Evolutionary conservation across 1,284 basidiomycete species (phyloP).

Genomic region (Mycosarcoma mackinlayi): DNA sequence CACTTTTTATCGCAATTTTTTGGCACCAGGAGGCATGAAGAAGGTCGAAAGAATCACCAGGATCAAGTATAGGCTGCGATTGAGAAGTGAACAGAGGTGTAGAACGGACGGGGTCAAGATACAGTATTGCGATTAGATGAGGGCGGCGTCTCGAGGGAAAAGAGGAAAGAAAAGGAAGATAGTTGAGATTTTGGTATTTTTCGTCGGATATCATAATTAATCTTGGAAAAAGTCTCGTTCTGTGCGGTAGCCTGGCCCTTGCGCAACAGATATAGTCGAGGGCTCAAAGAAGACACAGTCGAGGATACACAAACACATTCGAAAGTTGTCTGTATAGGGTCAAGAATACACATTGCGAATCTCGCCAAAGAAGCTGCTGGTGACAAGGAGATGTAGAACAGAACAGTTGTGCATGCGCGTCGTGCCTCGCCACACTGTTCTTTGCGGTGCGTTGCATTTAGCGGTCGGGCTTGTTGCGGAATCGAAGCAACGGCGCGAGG

Average conservation of each 20-base stretch:
- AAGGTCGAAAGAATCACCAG: too few species aligned
- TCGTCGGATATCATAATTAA: background rate
- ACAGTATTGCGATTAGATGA: background rate
- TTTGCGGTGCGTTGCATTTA: conserved; percentile 9
- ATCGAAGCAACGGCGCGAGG: conserved; percentile 83
- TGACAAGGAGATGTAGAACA: background rate
- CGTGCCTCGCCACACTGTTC: too few species aligned
- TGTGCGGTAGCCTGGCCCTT: too few species aligned
- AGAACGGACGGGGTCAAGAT: conserved; percentile 1
- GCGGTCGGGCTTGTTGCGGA: conserved; percentile 68
- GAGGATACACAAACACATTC: too few species aligned
- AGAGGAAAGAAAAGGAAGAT: background rate
- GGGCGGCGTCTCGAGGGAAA: too few species aligned
- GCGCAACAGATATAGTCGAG: too few species aligned
- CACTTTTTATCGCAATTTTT: background rate
- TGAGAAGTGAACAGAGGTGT: background rate
- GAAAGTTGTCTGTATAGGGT: too few species aligned
- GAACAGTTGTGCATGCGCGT: background rate
- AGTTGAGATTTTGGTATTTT: background rate
- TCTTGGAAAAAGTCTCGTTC: too few species aligned
- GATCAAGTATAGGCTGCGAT: background rate
- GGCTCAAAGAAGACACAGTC: too few species aligned
- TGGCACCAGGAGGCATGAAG: too few species aligned
- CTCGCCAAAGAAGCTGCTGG: background rate
- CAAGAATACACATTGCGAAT: too few species aligned